phyloP scores from a whole-genome alignment of 1,284 basidiomycete genomes.

The Anthracocystis walkeri region DNA sequence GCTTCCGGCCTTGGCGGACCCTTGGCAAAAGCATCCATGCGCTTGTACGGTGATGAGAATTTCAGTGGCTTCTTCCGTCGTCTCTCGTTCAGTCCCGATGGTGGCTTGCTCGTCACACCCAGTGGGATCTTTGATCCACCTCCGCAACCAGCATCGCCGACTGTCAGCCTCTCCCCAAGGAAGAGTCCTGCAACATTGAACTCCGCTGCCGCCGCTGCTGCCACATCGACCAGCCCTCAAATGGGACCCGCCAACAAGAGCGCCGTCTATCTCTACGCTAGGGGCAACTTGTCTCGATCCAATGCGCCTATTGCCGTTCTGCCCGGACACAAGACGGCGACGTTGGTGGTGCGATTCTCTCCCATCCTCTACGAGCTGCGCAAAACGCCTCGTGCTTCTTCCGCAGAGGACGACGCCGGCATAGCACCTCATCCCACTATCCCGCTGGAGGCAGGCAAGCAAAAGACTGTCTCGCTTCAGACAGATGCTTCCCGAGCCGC shows the following conservation, averaged over 20 bases:
- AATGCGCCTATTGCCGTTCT: slow-evolving; percentile 91
- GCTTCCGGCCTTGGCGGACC: slow-evolving; percentile 31
- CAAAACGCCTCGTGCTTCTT: slow-evolving; percentile 34
- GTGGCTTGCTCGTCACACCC: slow-evolving; percentile 89
- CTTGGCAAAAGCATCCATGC: slow-evolving; percentile 49
- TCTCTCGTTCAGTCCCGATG: slow-evolving; percentile 93
- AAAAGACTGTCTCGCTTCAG: slow-evolving; percentile 72
- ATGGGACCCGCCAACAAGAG: slow-evolving; percentile 70
- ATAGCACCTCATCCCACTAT: slow-evolving; percentile 70
- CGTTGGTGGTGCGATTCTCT: slow-evolving; percentile 91
- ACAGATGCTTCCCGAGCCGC: slow-evolving; percentile 13
- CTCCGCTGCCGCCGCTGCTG: slow-evolving; percentile 3
- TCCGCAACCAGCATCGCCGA: slow-evolving; percentile 56
- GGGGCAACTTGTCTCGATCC: slow-evolving; percentile 79
- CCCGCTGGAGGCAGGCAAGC: slow-evolving; percentile 79
- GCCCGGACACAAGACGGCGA: slow-evolving; percentile 94
- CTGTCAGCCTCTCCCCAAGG: slow-evolving; percentile 36
- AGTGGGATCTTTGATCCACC: slow-evolving; percentile 83
- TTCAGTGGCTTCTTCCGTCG: slow-evolving; percentile 96
- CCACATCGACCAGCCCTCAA: slow-evolving; percentile 19
- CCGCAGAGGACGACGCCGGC: slow-evolving; percentile 34
- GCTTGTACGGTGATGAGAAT: slow-evolving; percentile 92
- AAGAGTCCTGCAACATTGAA: slow-evolving; percentile 37
- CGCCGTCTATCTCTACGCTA: slow-evolving; percentile 93
- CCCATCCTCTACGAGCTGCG: slow-evolving; percentile 91